Base-by-base conservation (phyloP, 768 basidiomycete species). In the Phlegmacium glaucopus region DNA sequence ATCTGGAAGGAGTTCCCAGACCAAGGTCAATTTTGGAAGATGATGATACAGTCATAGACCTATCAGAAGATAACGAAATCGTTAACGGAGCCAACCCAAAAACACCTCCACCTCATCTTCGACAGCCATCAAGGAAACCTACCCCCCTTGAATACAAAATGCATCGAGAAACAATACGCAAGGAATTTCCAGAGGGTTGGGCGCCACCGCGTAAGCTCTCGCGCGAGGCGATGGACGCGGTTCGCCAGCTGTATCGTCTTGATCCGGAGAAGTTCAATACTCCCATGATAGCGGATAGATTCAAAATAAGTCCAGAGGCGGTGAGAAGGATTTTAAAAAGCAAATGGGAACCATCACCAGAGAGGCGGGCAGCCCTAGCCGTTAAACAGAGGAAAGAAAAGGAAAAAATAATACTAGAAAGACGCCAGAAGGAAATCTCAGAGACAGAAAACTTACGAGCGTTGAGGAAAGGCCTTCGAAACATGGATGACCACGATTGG, bases 221-320 rank as follows among this genome's bases (percentile, higher is more conserved):
- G 11, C 77, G 87, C 45, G 84, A 87, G 56, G 89, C 90, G 29
- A 93, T 93, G 90, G 83, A 85, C 52, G 82, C 84, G 12, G 64
- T 94, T 49, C 79, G 86, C 32, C 73, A 79, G 39, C 71, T 93
- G 47, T 77, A 90, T 61, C 65, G 67, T 34, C 61, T 81, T 38
- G 82, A 92, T 58, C 81, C 83, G 7, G 72, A 70, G 40, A 77
- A 67, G 39, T 90, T 85, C 67, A 77, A 74, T 29, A 85, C 83
- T 10, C 74, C 80, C 22, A 66, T 80, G 1, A 78, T 94, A n/a
- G 83, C 88, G 12, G 78, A 84, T 49, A 78, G 77, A 60, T 93
- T 93, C 67, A 82, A 73, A 61, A 80, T 92, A 61, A 86, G 83
- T 55, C 80, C 85, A 29, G 91, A 94, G 69, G 88, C 85, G 9